These are phyloP conservation scores for Withania somnifera DNA, from an alignment of 305 asterid genomes.

Conservation along the genomic window DNA sequence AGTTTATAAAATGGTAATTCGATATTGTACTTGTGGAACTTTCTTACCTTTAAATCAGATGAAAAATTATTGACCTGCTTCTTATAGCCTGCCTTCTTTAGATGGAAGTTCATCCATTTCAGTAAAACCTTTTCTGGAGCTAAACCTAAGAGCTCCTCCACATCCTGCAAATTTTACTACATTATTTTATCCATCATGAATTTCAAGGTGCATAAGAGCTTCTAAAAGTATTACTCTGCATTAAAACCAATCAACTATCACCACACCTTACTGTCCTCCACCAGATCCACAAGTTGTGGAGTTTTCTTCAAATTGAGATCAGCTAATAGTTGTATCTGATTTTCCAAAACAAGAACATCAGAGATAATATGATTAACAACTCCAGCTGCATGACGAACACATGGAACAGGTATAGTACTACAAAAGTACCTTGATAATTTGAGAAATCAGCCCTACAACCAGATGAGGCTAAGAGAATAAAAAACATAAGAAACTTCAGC, in stretches of 20 bases:
- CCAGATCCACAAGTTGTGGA: conserved; percentile 85
- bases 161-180: conserved; percentile 38
- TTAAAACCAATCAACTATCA: conserved; percentile 6
- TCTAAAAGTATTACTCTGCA: neutral
- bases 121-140: conserved; percentile 83
- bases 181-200: neutral
- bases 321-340: conserved; percentile 87
- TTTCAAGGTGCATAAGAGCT: neutral
- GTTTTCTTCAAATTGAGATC: conserved; percentile 91
- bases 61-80: conserved; percentile 80
- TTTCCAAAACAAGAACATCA: neutral
- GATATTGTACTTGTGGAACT: neutral
- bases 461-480: conserved; percentile 51
- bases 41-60: conserved; percentile 78
- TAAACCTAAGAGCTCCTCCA: conserved; percentile 88
- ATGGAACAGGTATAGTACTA: neutral
- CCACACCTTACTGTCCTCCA: conserved; percentile 79
- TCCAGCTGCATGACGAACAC: neutral
- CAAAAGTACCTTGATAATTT: conserved; percentile 67
- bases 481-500: conserved; percentile 1
- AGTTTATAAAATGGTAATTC: neutral
- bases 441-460: conserved; percentile 69
- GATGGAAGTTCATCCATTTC: conserved; percentile 95
- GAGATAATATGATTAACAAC: neutral
- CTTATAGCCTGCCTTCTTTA: conserved; percentile 63